Conservation (phyloP, 495 filamentous ascomycete genomes). For the Penicillium robsamsonii region DNA sequence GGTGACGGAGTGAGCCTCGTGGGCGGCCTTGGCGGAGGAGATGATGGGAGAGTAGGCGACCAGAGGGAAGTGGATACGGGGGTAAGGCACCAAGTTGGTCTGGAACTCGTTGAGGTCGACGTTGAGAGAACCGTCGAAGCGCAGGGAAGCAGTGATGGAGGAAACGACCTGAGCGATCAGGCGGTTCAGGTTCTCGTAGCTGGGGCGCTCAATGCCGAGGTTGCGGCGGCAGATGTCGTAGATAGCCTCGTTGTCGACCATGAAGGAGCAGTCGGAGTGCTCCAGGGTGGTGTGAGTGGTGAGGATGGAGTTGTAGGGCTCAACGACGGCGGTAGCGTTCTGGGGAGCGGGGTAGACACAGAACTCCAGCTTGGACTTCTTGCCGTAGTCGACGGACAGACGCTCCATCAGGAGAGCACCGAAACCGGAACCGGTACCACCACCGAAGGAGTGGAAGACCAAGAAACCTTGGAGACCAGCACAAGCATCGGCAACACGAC, state of each 20-base stretch:
- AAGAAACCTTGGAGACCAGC: constrained; percentile 97
- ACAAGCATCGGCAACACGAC: constrained; percentile 94
- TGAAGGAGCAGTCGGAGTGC: constrained; percentile 99
- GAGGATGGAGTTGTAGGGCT: constrained; percentile 99
- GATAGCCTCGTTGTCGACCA: constrained; percentile 99
- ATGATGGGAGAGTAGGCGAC: constrained; percentile 94
- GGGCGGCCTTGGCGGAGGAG: constrained; percentile 87
- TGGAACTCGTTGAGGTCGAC: constrained; percentile 99
- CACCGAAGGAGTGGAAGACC: constrained; percentile 99
- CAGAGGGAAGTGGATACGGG: constrained; percentile 98
- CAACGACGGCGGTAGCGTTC: constrained; percentile 94
- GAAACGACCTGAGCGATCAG: constrained; percentile 98
- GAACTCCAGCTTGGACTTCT: constrained; percentile 99
- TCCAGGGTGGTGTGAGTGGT: constrained; percentile 98
- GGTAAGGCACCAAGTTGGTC: constrained; percentile 98
- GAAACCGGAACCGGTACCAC: constrained; percentile 97
- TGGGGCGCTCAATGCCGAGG: constrained; percentile 92
- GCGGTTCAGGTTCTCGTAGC: constrained; percentile 97
- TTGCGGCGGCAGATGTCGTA: constrained; percentile 99
- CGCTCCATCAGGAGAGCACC: constrained; percentile 97
- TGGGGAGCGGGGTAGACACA: constrained; percentile 97
- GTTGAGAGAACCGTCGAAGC: constrained; percentile 98
- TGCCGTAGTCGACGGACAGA: constrained; percentile 95
- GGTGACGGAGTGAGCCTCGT: constrained; percentile 77
- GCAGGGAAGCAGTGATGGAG: constrained; percentile 96